Percentiles rank a stretch among this genome's conserved stretches.
phyloP scores from a whole-genome alignment of 2,329 filamentous ascomycete genomes.

The Exophiala lecanii-corni region DNA sequence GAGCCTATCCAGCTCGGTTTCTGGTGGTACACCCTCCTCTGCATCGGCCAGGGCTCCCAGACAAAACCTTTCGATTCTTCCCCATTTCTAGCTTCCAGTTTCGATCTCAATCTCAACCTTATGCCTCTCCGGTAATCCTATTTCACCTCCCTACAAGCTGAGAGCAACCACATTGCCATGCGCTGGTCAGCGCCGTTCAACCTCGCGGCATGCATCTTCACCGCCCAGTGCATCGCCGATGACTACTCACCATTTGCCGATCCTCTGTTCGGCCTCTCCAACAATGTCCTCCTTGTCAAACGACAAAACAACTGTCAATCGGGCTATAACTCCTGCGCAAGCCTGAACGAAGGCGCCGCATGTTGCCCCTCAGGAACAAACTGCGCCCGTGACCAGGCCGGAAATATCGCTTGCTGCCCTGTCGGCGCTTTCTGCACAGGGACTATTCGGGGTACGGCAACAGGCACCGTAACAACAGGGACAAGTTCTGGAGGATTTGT shows the following conservation, averaged over 20 bases:
- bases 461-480: constrained; percentile 2
- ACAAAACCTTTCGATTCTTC: too few species aligned
- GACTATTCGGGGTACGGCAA: constrained; percentile 34
- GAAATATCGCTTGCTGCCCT: constrained; percentile 60
- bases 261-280: constrained; percentile 16
- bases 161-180: constrained; percentile 15
- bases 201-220: constrained; percentile 6
- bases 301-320: constrained; percentile 41
- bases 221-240: constrained; percentile 2
- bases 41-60: too few species aligned
- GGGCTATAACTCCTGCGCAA: constrained; percentile 50
- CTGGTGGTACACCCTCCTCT: too few species aligned
- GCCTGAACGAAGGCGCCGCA: constrained; percentile 48
- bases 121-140: too few species aligned
- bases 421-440: constrained; percentile 55
- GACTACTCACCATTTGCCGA: constrained; percentile 20
- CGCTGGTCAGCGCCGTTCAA: constrained; percentile 5
- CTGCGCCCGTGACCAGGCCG: constrained; percentile 53
- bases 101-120: too few species aligned
- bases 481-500: constrained; percentile 21
- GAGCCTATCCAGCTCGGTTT: too few species aligned
- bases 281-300: constrained; percentile 20
- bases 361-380: constrained; percentile 53
- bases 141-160: too few species aligned
- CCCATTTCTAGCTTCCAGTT: too few species aligned